Evolutionary conservation across 2,329 filamentous ascomycete genomes (phyloP), one percentile per base, ranked within the genome.

Genomic region (Bretziella fagacearum): DNA sequence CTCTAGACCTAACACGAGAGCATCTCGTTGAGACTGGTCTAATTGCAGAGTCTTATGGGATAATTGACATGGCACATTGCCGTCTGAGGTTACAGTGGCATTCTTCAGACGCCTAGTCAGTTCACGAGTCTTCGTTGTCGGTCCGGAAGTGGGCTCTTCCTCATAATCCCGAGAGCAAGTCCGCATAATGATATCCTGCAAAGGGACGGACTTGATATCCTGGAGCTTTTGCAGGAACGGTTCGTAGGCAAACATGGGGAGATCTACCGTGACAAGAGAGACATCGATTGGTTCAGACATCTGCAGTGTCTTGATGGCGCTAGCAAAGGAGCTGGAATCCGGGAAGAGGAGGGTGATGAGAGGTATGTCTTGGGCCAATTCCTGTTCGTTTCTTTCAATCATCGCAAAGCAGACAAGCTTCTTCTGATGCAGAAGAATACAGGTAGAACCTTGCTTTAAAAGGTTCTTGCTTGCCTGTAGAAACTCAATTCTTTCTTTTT

Each of bases 171-270:
- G 2, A 15, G 13, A 7, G 13, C 18, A 17, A 13, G 30, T 33
- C 11, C 2, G 30, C 30, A 33, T 33, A 6, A 33, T 33, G 23
- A 41, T 62, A 1, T 71, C 57, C 2, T 70, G 62, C 0, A 85
- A 60, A 0, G 78, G 71, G 0, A 83, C 46, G 2, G 75, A 66
- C 0, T 56, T 61, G 20, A 74, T 73, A 0, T 63, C 59, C 55
- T 81, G 69, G 1, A 85, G 61, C 1, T 71, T 66, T 41, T 68
- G 59, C 3, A 85, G 57, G 1, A 85, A 66, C 0, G 81, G 81
- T 46, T 83, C 75, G 47, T 77, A 83, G 0, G 79, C 74, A 55
- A 84, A 85, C 0, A 79, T 67, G 0, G 79, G 65, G 0, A 79
- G 79, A 35, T 81, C 70, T 0, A 84, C 70, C 2, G 77, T 59